Evolutionary conservation across 23 red algal species (phyloP), one percentile per base, ranked within the genome.

Genomic region (Cyanidioschyzon merolae): DNA sequence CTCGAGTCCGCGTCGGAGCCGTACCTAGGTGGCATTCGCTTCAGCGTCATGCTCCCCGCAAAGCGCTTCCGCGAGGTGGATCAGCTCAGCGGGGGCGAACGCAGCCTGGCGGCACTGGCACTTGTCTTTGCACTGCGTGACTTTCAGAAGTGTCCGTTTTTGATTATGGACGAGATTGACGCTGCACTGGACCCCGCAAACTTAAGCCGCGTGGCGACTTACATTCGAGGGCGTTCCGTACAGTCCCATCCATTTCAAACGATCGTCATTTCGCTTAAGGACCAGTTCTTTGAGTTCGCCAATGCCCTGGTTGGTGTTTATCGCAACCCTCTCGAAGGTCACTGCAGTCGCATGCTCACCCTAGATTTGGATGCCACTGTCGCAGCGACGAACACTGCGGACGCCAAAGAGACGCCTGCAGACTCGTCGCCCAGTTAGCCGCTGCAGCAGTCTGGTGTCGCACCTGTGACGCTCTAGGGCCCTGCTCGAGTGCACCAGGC

Each of bases 151-250:
- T 77, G 84, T 45, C 88, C 94, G 12, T 98, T 98, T 79, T 82
- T 98, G 77, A 82, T 98, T 12, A 80, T 98, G 25, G 94, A 98
- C 51, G 94, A 98, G 79, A 82, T 98, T 2, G 94, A 98, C 75
- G 94, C 94, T 0, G 94, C 94, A 1, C 85, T 98, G 0, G 94
- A 98, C 83, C 86, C 77, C 34, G 75, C 86, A 75, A 98, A 98
- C 68, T 83, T 98, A 0, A 39, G 74, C 3, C 80, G 83, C 37
- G 88, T 98, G 38, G 79, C 86, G n/a, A 40, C 74, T 2, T 89
- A 90, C 71, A 59, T 89, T 37, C 51, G 71, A 35, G 82, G 75
- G 7, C 85, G 89, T 17, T 77, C 93, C 39, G 75, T 84, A 0
- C 74, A 80, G 0, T 41, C 87, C 0, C 3, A 25, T 3, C 63